Percentiles rank a stretch among this genome's conserved stretches.
Conservation (phyloP, 2,329 filamentous ascomycete species). For the Kalmusia sp. region DNA sequence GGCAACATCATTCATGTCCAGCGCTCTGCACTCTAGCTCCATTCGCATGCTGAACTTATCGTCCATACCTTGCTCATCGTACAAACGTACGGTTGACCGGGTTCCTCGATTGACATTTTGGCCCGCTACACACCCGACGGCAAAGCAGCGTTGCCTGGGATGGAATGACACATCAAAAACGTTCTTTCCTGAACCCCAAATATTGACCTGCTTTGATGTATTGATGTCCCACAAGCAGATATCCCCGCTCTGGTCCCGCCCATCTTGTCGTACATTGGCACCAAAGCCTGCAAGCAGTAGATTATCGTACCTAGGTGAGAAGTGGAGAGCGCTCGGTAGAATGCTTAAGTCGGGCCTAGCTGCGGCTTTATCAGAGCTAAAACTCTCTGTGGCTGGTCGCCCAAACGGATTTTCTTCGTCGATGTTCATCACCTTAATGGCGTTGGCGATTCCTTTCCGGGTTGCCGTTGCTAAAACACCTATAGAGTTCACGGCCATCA, state of each 20-base stretch:
- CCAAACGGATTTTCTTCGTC: slow-evolving; percentile 20
- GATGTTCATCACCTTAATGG: slow-evolving; percentile 42
- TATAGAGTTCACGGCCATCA: slow-evolving; percentile 55
- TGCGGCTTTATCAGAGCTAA: slow-evolving; percentile 38
- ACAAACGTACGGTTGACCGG: slow-evolving; percentile 61
- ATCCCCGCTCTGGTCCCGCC: slow-evolving; percentile 56
- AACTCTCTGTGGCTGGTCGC: slow-evolving; percentile 19
- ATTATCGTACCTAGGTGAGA: slow-evolving; percentile 39
- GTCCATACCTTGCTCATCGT: slow-evolving; percentile 50
- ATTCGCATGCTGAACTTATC: slow-evolving; percentile 37
- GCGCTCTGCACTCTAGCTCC: slow-evolving; percentile 63
- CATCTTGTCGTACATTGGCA: slow-evolving; percentile 42
- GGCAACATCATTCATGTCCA: slow-evolving; percentile 67
- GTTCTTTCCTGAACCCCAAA: slow-evolving; percentile 58
- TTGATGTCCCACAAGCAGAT: slow-evolving; percentile 62
- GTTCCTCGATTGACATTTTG: slow-evolving; percentile 47
- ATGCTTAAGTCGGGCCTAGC: slow-evolving; percentile 37
- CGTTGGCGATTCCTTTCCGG: slow-evolving; percentile 38
- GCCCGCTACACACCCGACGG: slow-evolving; percentile 58
- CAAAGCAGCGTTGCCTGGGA: slow-evolving; percentile 54
- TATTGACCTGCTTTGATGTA: slow-evolving; percentile 47
- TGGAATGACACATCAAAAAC: slow-evolving; percentile 68
- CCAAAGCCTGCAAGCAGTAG: slow-evolving; percentile 64
- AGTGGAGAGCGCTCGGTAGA: slow-evolving; percentile 39
- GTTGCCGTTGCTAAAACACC: slow-evolving; percentile 59